A percentile compares a stretch with the other conserved stretches of the same genome.
Conservation (phyloP, 2,329 filamentous ascomycete genomes). For the Claviceps pusilla region DNA sequence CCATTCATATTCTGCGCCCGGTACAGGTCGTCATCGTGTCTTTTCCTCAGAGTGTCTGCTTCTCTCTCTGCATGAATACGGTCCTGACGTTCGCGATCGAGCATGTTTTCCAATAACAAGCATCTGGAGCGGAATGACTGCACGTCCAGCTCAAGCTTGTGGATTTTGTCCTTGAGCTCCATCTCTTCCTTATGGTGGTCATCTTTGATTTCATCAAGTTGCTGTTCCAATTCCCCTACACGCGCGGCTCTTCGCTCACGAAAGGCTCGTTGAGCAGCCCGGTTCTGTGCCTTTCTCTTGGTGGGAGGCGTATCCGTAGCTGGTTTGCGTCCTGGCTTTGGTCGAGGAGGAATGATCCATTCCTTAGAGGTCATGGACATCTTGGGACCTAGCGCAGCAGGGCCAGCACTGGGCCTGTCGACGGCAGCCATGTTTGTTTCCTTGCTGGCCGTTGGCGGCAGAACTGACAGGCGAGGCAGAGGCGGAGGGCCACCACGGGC, state of each 20-base stretch:
- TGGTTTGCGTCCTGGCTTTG: slow-evolving; percentile 85
- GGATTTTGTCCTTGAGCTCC: slow-evolving; percentile 42
- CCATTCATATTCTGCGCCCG: slow-evolving; percentile 14
- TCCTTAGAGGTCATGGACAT: slow-evolving; percentile 61
- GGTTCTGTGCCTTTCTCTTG: slow-evolving; percentile 88
- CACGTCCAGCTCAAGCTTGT: slow-evolving; percentile 47
- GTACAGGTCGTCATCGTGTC: slow-evolving; percentile 15
- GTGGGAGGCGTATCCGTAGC: slow-evolving; percentile 84
- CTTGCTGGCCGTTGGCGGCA: slow-evolving; percentile 20
- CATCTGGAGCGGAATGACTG: slow-evolving; percentile 50
- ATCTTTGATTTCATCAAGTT: slow-evolving; percentile 46
- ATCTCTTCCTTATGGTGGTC: slow-evolving; percentile 41
- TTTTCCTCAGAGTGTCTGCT: slow-evolving; percentile 20
- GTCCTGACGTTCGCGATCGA: slow-evolving; percentile 42
- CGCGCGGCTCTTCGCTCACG: slow-evolving; percentile 73
- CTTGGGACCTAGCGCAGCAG: slow-evolving; percentile 28
- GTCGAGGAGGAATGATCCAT: slow-evolving; percentile 72
- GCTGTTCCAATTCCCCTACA: slow-evolving; percentile 60
- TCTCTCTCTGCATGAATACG: slow-evolving; percentile 29
- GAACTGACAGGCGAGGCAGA: slow-evolving; percentile 16
- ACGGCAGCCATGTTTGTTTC: slow-evolving; percentile 34
- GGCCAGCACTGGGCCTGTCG: slow-evolving; percentile 27
- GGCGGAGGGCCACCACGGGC: slow-evolving; percentile 5
- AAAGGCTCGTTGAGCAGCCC: slow-evolving; percentile 81
- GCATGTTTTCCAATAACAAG: slow-evolving; percentile 45